phyloP scores from a whole-genome alignment of 768 basidiomycete species.

The Tylopilus rubrobrunneus region DNA sequence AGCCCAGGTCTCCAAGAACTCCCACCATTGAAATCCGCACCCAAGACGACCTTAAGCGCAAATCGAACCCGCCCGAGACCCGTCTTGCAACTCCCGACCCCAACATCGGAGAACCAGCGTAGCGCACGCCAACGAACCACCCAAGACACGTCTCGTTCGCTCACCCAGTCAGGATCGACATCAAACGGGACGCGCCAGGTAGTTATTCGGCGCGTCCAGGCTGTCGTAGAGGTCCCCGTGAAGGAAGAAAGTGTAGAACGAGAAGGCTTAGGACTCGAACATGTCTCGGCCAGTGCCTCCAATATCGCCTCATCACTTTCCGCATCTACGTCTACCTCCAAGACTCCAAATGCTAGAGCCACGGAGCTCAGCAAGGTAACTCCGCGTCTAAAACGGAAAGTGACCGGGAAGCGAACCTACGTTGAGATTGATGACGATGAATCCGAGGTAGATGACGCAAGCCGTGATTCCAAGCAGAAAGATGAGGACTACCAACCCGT shows the following conservation, averaged over 20 bases:
- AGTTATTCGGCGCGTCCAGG: conserved; percentile 62
- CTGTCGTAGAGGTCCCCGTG: conserved; percentile 53
- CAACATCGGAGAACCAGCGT: conserved; percentile 29
- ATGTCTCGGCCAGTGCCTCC: conserved; percentile 13
- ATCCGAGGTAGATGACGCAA: conserved; percentile 17
- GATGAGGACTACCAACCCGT: conserved; percentile 15
- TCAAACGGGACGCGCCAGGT: conserved; percentile 18
- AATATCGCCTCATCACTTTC: conserved; percentile 14
- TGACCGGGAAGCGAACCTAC: conserved; percentile 22
- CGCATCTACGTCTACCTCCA: conserved; percentile 5
- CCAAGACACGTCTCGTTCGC: conserved; percentile 1
- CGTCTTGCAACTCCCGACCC: conserved; percentile 27
- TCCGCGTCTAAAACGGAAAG: conserved; percentile 20
- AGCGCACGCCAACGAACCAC: conserved; percentile 19
- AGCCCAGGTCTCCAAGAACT: conserved; percentile 29
- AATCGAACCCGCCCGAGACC: conserved; percentile 10
- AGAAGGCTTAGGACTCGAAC: conserved; percentile 21
- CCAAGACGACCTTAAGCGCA: conserved; percentile 17
- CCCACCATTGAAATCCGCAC: conserved; percentile 30
- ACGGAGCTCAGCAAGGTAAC: conserved; percentile 1
- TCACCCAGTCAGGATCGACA: conserved; percentile 6
- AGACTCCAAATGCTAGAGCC: conserved; percentile 10
- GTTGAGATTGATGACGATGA: conserved; percentile 32
- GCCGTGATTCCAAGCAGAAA: conserved; percentile 9
- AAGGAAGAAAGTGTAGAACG: conserved; percentile 57